Base-by-base conservation (phyloP, 164 flowering plant genomes). In the Chimonanthus salicifolius region DNA sequence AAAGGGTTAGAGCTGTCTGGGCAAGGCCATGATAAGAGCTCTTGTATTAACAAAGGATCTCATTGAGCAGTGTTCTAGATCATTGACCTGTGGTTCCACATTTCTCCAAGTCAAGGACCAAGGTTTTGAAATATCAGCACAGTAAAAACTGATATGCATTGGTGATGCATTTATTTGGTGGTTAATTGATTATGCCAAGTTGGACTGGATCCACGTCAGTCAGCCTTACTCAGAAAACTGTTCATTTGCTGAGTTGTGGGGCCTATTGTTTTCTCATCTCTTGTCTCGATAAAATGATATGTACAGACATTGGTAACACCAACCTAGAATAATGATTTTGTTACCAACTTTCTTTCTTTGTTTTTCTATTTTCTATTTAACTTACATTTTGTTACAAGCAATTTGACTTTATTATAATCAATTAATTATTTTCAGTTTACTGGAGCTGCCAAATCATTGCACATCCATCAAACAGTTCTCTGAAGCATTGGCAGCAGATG, bases 401-500 rank as follows among this genome's bases (percentile, higher is more conserved):
- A 13, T 51, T 13, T 51, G 58, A 51, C 16, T 50, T 33, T 33
- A 33, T 33, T 33, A 33, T 33, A 33, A 33, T 33, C 33, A 2
- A 43, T 7, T 7, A 13, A 74, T 47, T 68, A 20, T 67, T 67
- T 75, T 20, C 84, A 95, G 99, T 93, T 81, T 84, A 82, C 62
- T 94, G 98, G 98, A 95, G 89, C 82, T 95, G 99, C 82, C 98
- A 95, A 74, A 88, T 84, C 71, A 84, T 92, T 69, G 94, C 94
- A 33, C 97, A 90, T 75, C 86, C 92, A 78, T 90, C 98, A 75
- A 93, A 95, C 74, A 73, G 78, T 49, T 92, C 98, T 64, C 69
- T 93, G 80, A 83, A 77, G 62, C 97, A 89, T 73, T 95, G 99
- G 99, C 83, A 87, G 78, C 85, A 89, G 84, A 92, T 92, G 96